Conservation (phyloP, 1,284 basidiomycete genomes). For the Leccinum pachyderme region DNA sequence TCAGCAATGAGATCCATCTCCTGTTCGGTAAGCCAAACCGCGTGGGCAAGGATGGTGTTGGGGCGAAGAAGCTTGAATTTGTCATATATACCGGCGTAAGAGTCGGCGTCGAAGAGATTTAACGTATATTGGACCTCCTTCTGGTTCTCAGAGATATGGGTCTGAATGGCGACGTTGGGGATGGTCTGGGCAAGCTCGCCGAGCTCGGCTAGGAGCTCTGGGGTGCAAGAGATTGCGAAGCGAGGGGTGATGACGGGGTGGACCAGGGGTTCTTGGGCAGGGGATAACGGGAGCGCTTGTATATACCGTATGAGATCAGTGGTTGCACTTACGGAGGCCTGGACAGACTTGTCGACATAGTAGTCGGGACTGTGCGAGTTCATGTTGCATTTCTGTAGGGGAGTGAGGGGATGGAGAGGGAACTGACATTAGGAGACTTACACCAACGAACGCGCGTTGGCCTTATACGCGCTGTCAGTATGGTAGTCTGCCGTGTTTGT, state of each 20-base stretch:
- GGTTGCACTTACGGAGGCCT: conserved; percentile 61
- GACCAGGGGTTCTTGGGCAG: conserved; percentile 52
- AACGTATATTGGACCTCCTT: conserved; percentile 72
- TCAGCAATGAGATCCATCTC: conserved; percentile 76
- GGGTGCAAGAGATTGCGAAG: conserved; percentile 91
- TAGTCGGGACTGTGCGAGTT: conserved; percentile 66
- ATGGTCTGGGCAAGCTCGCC: conserved; percentile 52
- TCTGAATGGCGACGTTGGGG: conserved; percentile 78
- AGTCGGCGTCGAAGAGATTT: conserved; percentile 61
- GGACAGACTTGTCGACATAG: conserved; percentile 70
- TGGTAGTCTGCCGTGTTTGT: background rate
- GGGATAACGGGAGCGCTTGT: conserved; percentile 45
- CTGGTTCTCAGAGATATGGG: conserved; percentile 88
- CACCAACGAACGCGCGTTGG: conserved; percentile 86
- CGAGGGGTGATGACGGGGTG: conserved; percentile 92
- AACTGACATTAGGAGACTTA: conserved; percentile 34
- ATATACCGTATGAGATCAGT: conserved; percentile 70
- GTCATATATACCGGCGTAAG: conserved; percentile 85
- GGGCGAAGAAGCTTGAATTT: conserved; percentile 69
- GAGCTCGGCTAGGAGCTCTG: conserved; percentile 65
- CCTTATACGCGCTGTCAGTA: conserved; percentile 42
- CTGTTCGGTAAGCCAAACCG: conserved; percentile 71
- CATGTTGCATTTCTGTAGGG: conserved; percentile 91
- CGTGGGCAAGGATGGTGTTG: conserved; percentile 90
- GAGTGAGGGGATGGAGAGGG: conserved; percentile 12